phyloP scores from a whole-genome alignment of 2,329 filamentous ascomycete genomes.

The Aspergillus costaricaensis region DNA sequence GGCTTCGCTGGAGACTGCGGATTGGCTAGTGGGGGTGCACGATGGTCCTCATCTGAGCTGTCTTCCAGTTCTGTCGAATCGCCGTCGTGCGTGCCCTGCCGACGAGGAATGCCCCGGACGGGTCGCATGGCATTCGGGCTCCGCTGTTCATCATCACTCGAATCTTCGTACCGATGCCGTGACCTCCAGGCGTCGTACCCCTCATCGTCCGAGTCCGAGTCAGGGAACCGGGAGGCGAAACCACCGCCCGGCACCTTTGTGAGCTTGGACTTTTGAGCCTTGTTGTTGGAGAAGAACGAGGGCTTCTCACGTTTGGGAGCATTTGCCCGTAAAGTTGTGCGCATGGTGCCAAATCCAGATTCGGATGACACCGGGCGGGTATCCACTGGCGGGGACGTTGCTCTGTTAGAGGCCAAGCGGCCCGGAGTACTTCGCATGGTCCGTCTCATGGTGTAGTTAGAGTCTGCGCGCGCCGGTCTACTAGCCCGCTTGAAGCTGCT shows the following conservation, averaged over 20 bases:
- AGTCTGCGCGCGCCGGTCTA: constrained; percentile 49
- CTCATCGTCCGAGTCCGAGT: constrained; percentile 69
- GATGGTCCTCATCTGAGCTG: constrained; percentile 56
- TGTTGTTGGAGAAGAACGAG: constrained; percentile 45
- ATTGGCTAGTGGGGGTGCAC: constrained; percentile 19
- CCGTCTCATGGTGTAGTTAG: constrained; percentile 64
- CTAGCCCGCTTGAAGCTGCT: constrained; percentile 78
- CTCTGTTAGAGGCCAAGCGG: constrained; percentile 39
- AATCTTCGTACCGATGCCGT: constrained; percentile 64
- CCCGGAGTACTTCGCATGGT: constrained; percentile 65
- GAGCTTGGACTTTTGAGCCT: constrained; percentile 33
- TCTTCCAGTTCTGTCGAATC: constrained; percentile 65
- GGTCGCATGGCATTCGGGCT: constrained; percentile 46
- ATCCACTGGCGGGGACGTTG: constrained; percentile 64
- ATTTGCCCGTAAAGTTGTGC: constrained; percentile 53
- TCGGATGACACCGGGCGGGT: constrained; percentile 49
- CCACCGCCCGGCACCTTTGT: constrained; percentile 28
- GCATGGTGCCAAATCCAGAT: constrained; percentile 45
- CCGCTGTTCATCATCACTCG: constrained; percentile 64
- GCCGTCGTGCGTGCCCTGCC: constrained; percentile 59
- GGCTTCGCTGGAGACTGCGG: constrained; percentile 14
- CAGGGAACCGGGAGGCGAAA: constrained; percentile 55
- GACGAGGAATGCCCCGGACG: constrained; percentile 62
- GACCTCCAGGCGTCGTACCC: constrained; percentile 40
- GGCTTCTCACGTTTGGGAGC: constrained; percentile 44